Percentiles rank a stretch among this genome's conserved stretches.
Conservation (phyloP, 805 yeast species). For the Novakomyces olei region DNA sequence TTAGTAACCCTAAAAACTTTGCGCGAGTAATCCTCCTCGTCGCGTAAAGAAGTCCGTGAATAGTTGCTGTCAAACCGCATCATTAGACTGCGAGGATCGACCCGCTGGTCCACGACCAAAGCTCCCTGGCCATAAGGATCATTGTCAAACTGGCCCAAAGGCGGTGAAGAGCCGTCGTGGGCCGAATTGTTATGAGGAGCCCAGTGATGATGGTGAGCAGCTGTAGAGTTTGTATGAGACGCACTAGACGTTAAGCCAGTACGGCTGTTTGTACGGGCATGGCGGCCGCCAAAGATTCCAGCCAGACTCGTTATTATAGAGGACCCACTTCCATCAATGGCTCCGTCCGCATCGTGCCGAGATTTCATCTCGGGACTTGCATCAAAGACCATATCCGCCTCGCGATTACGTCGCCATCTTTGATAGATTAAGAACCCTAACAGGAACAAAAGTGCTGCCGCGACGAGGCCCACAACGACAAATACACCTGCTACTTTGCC, state of each 20-base stretch:
- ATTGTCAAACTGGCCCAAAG: not conserved
- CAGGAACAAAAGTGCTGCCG: constrained; percentile 2
- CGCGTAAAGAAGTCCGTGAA: constrained; percentile 26
- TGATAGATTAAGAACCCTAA: too few relatives aligned
- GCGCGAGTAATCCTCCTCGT: constrained; percentile 34
- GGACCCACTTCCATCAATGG: too few relatives aligned
- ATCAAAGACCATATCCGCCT: too few relatives aligned
- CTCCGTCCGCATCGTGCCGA: too few relatives aligned
- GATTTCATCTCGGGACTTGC: too few relatives aligned
- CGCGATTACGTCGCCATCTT: too few relatives aligned
- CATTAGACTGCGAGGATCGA: constrained; percentile 30
- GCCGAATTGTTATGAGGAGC: too few relatives aligned
- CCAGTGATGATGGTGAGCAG: too few relatives aligned
- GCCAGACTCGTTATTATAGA: not conserved
- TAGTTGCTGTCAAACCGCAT: constrained; percentile 24
- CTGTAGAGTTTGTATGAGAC: too few relatives aligned
- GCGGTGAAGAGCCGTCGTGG: not conserved
- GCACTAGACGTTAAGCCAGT: too few relatives aligned
- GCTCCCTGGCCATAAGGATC: not conserved
- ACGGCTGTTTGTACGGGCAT: not conserved
- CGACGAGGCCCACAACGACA: constrained; percentile 7
- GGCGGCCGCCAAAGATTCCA: not conserved
- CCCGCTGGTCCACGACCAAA: constrained; percentile 27
- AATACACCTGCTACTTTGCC: constrained; percentile 8
- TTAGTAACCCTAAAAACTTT: constrained; percentile 33